Evolutionary conservation across 345 rosid species (phyloP).

Genomic region (Hibiscus tridactylites): DNA sequence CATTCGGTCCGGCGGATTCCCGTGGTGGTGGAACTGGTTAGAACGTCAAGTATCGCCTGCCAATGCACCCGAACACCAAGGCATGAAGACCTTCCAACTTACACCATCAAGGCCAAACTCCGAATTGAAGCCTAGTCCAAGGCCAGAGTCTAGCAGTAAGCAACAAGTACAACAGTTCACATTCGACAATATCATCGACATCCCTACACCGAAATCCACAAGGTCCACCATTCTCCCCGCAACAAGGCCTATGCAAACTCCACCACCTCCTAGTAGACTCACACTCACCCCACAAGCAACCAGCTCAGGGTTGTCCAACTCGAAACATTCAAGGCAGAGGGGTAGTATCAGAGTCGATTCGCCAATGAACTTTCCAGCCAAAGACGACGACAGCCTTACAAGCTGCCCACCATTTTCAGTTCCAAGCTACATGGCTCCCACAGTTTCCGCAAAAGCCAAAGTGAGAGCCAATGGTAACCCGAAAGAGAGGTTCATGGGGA

Average conservation of each 20-base stretch:
- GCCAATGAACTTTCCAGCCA: conserved; percentile 46
- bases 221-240: conserved; percentile 44
- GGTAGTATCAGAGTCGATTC: conserved; percentile 43
- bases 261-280: conserved; percentile 30
- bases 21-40: conserved; percentile 99
- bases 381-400: conserved; percentile 84
- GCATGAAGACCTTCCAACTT: conserved; percentile 29
- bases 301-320: conserved; percentile 44
- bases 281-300: conserved; percentile 24
- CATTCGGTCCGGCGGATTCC: conserved; percentile 49
- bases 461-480: conserved; percentile 69
- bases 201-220: conserved; percentile 64
- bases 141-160: conserved; percentile 40
- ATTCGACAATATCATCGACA: conserved; percentile 45
- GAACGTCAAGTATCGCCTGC: conserved; percentile 50
- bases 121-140: conserved; percentile 47
- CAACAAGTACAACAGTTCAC: conserved; percentile 23
- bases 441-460: conserved; percentile 77
- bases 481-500: conserved; percentile 51
- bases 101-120: conserved; percentile 48
- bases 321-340: conserved; percentile 55
- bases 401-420: conserved; percentile 88
- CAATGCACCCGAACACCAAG: conserved; percentile 35
- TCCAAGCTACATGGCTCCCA: conserved; percentile 87
- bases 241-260: conserved; percentile 43